These are phyloP conservation scores for Hypoxylon sp. DNA, from an alignment of 2,329 filamentous ascomycete species.

Conservation along the genomic window DNA sequence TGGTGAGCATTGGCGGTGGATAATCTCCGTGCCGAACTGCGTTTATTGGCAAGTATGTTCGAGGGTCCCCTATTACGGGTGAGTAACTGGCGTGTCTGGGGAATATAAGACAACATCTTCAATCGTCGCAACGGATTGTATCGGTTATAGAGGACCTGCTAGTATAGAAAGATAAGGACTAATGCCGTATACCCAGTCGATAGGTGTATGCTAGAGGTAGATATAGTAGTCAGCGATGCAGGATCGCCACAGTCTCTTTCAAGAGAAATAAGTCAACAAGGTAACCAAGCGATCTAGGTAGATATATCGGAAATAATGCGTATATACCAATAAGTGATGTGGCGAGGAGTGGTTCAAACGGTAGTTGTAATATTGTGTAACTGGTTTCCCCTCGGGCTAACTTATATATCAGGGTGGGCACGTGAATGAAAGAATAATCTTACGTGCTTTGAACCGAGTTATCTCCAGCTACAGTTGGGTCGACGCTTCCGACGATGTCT, in stretches of 20 bases:
- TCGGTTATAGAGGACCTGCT: not conserved
- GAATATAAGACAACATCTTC: conserved; percentile 21
- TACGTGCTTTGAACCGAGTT: not conserved
- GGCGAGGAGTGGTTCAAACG: not conserved
- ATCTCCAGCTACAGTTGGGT: not conserved
- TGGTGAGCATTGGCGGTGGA: conserved; percentile 5
- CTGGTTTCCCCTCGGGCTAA: not conserved
- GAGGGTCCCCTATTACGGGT: not conserved
- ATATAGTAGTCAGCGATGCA: not conserved
- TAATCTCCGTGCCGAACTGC: conserved; percentile 4
- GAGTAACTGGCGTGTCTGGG: conserved; percentile 1
- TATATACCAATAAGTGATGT: not conserved
- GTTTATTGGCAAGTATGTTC: not conserved
- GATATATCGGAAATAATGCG: not conserved
- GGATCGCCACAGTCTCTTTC: not conserved
- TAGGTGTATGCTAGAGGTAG: not conserved
- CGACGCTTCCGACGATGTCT: not conserved
- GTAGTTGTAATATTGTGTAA: not conserved
- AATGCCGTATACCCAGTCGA: not conserved
- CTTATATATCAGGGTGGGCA: not conserved
- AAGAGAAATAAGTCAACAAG: not conserved
- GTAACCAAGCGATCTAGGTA: not conserved
- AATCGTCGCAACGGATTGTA: not conserved
- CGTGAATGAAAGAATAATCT: not conserved
- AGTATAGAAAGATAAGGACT: not conserved